Evolutionary conservation across 306 rosid species (phyloP).

Genomic region (Benincasa hispida): DNA sequence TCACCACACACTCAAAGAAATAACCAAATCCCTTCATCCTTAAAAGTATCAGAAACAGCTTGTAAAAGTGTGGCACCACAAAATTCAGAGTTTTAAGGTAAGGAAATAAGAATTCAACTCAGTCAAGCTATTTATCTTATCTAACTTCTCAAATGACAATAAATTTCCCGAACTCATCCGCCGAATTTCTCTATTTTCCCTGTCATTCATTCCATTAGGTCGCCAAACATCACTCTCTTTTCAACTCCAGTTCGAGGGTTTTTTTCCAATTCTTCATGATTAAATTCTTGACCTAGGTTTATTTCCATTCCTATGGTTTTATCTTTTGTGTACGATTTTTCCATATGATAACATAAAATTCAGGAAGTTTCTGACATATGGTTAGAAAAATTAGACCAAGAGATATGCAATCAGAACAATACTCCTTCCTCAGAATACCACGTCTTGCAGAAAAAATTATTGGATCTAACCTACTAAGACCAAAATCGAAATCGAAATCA

Average conservation of each 20-base stretch:
- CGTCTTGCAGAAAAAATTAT: not conserved
- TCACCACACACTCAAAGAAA: not conserved
- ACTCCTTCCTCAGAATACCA: not conserved
- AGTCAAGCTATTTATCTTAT: not conserved
- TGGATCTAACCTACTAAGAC: not conserved
- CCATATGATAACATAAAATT: not conserved
- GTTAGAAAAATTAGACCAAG: not conserved
- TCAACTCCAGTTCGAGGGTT: not conserved
- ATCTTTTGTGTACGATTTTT: not conserved
- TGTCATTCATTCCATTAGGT: not conserved
- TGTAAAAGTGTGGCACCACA: not conserved
- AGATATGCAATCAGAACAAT: not conserved
- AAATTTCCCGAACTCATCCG: not conserved
- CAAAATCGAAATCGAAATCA: not conserved
- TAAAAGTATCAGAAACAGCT: not conserved
- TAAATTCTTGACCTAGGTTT: not conserved
- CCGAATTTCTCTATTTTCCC: not conserved
- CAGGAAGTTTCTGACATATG: not conserved
- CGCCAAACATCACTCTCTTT: not conserved
- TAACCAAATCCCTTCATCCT: not conserved
- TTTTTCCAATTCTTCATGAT: not conserved
- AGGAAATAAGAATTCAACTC: not conserved
- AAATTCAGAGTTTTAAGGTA: not conserved
- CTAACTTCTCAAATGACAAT: not conserved
- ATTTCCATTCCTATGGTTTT: not conserved